These are phyloP conservation scores for Boeremia lycopersici DNA, from an alignment of 2,329 filamentous ascomycete species.

Conservation along the genomic window DNA sequence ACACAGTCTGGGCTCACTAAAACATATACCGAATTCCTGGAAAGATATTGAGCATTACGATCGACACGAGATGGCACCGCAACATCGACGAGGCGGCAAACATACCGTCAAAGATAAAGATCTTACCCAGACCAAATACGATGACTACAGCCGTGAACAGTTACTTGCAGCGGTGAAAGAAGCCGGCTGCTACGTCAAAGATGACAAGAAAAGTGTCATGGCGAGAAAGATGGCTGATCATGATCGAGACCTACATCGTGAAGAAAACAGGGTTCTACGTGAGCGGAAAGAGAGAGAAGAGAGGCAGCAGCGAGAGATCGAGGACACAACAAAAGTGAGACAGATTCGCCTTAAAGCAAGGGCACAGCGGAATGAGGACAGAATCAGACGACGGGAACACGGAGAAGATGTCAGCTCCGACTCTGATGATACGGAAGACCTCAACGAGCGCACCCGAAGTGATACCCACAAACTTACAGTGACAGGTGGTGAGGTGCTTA, in stretches of 20 bases:
- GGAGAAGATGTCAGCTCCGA: slow-evolving; percentile 28
- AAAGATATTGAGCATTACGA: background rate
- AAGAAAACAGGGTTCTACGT: slow-evolving; percentile 14
- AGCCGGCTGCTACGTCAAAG: slow-evolving; percentile 33
- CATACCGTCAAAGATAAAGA: slow-evolving; percentile 37
- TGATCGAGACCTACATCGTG: slow-evolving; percentile 2
- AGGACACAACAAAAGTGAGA: slow-evolving; percentile 7
- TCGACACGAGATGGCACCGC: slow-evolving; percentile 11
- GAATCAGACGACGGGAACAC: slow-evolving; percentile 10
- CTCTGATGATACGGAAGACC: slow-evolving; percentile 8
- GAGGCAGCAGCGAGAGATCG: slow-evolving; percentile 15
- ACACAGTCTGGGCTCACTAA: too few species aligned
- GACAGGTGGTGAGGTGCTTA: slow-evolving; percentile 20
- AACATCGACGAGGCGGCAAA: slow-evolving; percentile 37
- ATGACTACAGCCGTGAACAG: slow-evolving; percentile 31
- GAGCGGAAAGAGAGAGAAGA: slow-evolving; percentile 14
- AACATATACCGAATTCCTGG: too few species aligned
- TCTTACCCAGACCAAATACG: slow-evolving; percentile 38
- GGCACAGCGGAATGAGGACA: slow-evolving; percentile 15
- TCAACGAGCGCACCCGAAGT: slow-evolving; percentile 1
- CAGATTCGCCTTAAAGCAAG: slow-evolving; percentile 8
- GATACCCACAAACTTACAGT: slow-evolving; percentile 7
- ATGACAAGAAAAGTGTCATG: slow-evolving; percentile 41
- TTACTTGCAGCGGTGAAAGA: slow-evolving; percentile 27
- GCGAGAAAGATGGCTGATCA: slow-evolving; percentile 25